A percentile compares a stretch with the other conserved stretches of the same genome.
phyloP scores from a whole-genome alignment of 768 basidiomycete species.

The Hericium coralloides region DNA sequence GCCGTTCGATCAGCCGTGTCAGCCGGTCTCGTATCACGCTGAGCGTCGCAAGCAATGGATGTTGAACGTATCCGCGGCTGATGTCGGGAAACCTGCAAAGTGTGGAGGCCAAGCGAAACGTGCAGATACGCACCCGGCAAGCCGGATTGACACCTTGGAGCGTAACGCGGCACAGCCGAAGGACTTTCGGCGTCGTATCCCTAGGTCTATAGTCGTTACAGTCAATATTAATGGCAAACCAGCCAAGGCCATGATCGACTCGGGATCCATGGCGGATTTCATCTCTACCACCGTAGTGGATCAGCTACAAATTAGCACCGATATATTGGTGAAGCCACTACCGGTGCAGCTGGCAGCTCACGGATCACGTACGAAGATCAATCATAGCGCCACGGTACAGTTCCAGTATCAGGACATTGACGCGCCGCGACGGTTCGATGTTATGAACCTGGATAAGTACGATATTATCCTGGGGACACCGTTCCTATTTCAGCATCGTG shows the following conservation, averaged over 20 bases:
- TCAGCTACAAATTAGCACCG: background rate
- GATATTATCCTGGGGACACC: background rate
- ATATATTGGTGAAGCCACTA: background rate
- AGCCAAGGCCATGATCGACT: background rate
- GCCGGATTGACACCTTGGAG: too few species aligned
- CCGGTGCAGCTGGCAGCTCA: background rate
- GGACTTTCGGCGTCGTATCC: background rate
- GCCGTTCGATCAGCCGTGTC: too few species aligned
- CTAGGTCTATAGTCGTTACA: background rate
- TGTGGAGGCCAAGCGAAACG: too few species aligned
- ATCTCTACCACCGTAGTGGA: background rate
- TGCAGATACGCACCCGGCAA: too few species aligned
- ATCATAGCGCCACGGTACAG: background rate
- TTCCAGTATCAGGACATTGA: conserved; percentile 12
- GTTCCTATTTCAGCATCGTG: background rate
- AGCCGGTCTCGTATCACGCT: too few species aligned
- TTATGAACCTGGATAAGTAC: background rate
- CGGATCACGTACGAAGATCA: background rate
- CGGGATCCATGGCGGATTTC: background rate
- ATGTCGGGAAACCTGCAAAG: too few species aligned
- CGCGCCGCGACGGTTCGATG: conserved; percentile 4
- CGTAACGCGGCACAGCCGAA: background rate
- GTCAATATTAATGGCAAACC: background rate
- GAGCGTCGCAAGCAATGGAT: too few species aligned
- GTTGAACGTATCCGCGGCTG: too few species aligned